Evolutionary conservation across 164 flowering plant species (phyloP).

Genomic region (Vitis amurensis): DNA sequence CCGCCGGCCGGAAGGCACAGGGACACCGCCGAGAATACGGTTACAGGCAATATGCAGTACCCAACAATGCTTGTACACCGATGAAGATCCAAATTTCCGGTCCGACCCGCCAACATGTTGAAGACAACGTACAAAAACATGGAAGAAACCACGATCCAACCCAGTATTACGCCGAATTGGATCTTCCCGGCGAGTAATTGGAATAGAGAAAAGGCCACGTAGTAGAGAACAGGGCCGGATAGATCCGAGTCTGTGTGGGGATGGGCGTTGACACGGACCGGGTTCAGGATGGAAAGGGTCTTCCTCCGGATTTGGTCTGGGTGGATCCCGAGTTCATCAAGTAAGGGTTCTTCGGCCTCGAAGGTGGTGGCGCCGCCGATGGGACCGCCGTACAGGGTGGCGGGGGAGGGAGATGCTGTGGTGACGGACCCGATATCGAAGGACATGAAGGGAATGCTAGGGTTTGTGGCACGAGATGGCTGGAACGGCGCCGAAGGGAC

Average conservation of each 20-base stretch:
- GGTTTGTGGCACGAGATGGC: conserved; percentile 46
- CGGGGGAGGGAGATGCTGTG: conserved; percentile 36
- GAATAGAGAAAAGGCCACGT: conserved; percentile 71
- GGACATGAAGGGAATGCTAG: conserved; percentile 70
- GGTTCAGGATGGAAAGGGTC: conserved; percentile 65
- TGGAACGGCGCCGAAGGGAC: conserved; percentile 71
- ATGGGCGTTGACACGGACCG: conserved; percentile 51
- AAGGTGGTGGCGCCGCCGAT: conserved; percentile 30
- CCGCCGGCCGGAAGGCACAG: conserved; percentile 51
- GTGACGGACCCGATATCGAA: conserved; percentile 62
- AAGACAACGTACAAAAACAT: conserved; percentile 74
- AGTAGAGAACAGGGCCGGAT: conserved; percentile 78
- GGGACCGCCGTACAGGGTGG: conserved; percentile 34
- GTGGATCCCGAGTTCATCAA: conserved; percentile 91
- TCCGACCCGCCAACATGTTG: conserved; percentile 82
- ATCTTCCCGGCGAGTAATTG: conserved; percentile 88
- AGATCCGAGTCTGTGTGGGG: conserved; percentile 80
- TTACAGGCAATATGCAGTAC: conserved; percentile 83
- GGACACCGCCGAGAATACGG: conserved; percentile 68
- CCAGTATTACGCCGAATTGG: conserved; percentile 84
- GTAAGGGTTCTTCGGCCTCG: conserved; percentile 82
- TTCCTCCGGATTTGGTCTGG: conserved; percentile 87
- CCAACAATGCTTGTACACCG: conserved; percentile 79
- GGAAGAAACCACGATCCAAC: conserved; percentile 80
- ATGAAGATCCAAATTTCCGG: conserved; percentile 81